Conservation (phyloP, 305 asterid genomes). For the Ilex paraguariensis region DNA sequence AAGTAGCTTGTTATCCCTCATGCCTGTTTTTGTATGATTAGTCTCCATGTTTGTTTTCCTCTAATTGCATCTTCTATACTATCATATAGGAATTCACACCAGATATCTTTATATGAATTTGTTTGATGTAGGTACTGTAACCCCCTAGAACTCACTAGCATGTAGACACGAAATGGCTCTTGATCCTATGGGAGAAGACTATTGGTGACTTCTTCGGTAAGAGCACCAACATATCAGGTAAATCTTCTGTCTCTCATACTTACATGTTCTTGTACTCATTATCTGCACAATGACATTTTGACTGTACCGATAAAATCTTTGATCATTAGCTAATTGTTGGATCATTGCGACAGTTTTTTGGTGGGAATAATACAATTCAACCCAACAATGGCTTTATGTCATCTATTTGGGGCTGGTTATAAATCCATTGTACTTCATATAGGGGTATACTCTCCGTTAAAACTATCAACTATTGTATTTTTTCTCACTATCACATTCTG, state of each 20-base stretch:
- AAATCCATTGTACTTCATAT: too few relatives aligned
- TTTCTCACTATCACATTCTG: too few relatives aligned
- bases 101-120: background rate
- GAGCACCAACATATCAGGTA: constrained; percentile 89
- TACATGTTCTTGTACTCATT: background rate
- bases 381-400: background rate
- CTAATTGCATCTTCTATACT: too few relatives aligned
- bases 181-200: constrained; percentile 77
- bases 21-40: too few relatives aligned
- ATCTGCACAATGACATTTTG: background rate
- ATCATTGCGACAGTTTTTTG: background rate
- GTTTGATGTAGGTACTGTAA: constrained; percentile 48
- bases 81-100: too few relatives aligned
- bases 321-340: background rate
- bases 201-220: constrained; percentile 66
- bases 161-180: constrained; percentile 79
- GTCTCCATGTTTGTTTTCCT: too few relatives aligned
- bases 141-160: constrained; percentile 36
- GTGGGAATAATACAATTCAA: too few relatives aligned
- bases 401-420: background rate
- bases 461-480: too few relatives aligned
- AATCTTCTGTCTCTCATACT: background rate
- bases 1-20: too few relatives aligned
- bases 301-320: too few relatives aligned
- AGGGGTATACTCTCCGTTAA: too few relatives aligned